Conservation (phyloP, 306 rosid species). For the Cicer pinnatifidum region DNA sequence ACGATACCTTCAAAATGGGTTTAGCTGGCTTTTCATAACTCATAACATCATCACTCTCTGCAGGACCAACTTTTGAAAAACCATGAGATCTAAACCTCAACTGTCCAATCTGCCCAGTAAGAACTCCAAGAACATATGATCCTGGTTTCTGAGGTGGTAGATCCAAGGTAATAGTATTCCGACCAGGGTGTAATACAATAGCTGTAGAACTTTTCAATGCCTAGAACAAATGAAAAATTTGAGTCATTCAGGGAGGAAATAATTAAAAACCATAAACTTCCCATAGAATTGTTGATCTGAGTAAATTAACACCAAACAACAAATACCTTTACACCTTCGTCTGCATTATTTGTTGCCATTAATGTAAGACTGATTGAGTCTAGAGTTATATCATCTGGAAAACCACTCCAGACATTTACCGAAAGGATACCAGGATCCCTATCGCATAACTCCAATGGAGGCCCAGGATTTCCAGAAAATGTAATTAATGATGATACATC, state of each 20-base stretch:
- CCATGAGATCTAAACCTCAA: slow-evolving; percentile 93
- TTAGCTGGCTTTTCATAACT: slow-evolving; percentile 95
- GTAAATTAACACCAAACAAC: slow-evolving; percentile 40
- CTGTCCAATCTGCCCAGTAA: slow-evolving; percentile 93
- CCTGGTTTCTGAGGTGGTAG: slow-evolving; percentile 98
- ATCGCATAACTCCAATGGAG: slow-evolving; percentile 90
- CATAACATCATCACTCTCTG: slow-evolving; percentile 90
- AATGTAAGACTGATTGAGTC: slow-evolving; percentile 90
- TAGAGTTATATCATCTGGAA: slow-evolving; percentile 94
- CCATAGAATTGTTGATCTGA: slow-evolving; percentile 36
- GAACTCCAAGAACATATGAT: slow-evolving; percentile 94
- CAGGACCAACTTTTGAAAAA: slow-evolving; percentile 95
- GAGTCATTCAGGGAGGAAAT: slow-evolving; percentile 29
- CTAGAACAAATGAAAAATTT: slow-evolving; percentile 57
- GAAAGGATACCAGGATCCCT: slow-evolving; percentile 89
- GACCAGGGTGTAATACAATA: slow-evolving; percentile 87
- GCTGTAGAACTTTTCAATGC: slow-evolving; percentile 77
- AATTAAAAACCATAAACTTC: slow-evolving; percentile 36
- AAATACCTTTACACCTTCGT: slow-evolving; percentile 91
- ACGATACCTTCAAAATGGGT: slow-evolving; percentile 87
- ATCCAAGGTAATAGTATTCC: slow-evolving; percentile 82
- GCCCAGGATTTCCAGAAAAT: slow-evolving; percentile 95
- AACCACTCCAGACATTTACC: slow-evolving; percentile 93
- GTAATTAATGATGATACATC: slow-evolving; percentile 95
- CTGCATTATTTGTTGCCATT: slow-evolving; percentile 81